phyloP scores from a whole-genome alignment of 2,329 filamentous ascomycete genomes.

The Huntiella abstrusa region DNA sequence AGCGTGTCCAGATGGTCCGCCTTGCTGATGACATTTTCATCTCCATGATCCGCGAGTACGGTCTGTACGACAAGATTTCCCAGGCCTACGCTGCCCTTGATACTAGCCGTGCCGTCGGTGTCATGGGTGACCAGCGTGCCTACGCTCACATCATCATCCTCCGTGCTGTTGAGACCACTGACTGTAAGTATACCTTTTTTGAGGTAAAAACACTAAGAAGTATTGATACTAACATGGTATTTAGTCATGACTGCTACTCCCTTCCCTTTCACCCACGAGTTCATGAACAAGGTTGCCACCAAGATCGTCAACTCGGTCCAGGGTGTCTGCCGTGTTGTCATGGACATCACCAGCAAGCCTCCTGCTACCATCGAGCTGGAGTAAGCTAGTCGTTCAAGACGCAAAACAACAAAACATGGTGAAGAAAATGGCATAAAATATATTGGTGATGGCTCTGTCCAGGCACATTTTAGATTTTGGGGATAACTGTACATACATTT shows the following conservation, averaged over 20 bases:
- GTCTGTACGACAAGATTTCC: conserved; percentile 43
- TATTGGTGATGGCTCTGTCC: too few species aligned
- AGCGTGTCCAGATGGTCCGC: conserved; percentile 62
- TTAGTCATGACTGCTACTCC: conserved; percentile 52
- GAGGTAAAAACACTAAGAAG: neutral
- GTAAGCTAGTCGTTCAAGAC: conserved; percentile 21
- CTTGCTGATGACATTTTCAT: conserved; percentile 63
- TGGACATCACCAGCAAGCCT: conserved; percentile 38
- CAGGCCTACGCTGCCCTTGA: conserved; percentile 13
- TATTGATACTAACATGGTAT: conserved; percentile 1
- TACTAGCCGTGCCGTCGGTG: conserved; percentile 12
- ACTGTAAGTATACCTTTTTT: conserved; percentile 12
- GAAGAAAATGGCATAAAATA: neutral
- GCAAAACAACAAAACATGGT: neutral
- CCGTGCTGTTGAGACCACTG: conserved; percentile 25
- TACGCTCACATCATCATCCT: conserved; percentile 21
- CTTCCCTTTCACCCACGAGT: conserved; percentile 44
- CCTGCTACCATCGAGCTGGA: conserved; percentile 60
- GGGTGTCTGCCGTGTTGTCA: conserved; percentile 21
- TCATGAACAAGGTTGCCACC: conserved; percentile 45
- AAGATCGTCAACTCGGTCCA: conserved; percentile 51
- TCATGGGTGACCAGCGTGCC: conserved; percentile 46
- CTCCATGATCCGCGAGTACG: conserved; percentile 50
- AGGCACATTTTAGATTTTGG: too few species aligned
- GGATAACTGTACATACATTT: too few species aligned